Base-by-base conservation (phyloP, 2,329 filamentous ascomycete species). In the Graphilbum fragrans region DNA sequence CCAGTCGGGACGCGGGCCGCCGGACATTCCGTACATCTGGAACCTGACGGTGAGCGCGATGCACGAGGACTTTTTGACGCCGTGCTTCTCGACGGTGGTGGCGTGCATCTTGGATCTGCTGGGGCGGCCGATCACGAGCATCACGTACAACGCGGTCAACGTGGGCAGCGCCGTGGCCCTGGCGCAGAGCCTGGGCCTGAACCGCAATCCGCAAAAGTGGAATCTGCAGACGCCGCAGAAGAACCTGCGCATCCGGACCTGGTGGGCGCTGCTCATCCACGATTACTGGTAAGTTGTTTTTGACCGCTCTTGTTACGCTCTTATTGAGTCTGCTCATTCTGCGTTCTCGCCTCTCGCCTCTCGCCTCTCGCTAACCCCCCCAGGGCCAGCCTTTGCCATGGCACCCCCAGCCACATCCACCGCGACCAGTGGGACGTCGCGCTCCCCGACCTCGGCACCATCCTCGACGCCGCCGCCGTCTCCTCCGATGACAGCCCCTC, bases 131-230 rank as follows among this genome's bases (percentile, higher is more conserved):
- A 41, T 38, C 12, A 41, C 40, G 2, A 37, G 35, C 40, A 41
- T 41, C 27, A 41, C 40, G 3, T 41, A 41, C 40, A 41, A 41
- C 27, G 40, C 40, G 20, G 27, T 41, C 40, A 41, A 41, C 20
- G 35, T 41, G 17, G 40, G 40, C 35, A 41, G 40, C n/a, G 35
- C 40, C 17, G 40, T 41, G n/a, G 40, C 40, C 8, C 18, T 41
- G n/a, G 40, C 40, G 2, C 40, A 41, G 29, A 41, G 40, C 16
- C 35, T 41, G 4, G 40, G 40, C 2, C 35, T 41, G 5, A 41
- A 41, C 14, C 40, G 40, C 27, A 41, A 41, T 17, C 40, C 40
- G 20, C 17, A 35, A n/a, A 33, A 11, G n/a, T 41, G 40, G 40
- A 37, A 41, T 8, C 27, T 41, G 11, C 35, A 37, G 11, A 7